A percentile compares a stretch with the other conserved stretches of the same genome.
Conservation (phyloP, 345 rosid genomes). For the Excoecaria cochinchinensis region DNA sequence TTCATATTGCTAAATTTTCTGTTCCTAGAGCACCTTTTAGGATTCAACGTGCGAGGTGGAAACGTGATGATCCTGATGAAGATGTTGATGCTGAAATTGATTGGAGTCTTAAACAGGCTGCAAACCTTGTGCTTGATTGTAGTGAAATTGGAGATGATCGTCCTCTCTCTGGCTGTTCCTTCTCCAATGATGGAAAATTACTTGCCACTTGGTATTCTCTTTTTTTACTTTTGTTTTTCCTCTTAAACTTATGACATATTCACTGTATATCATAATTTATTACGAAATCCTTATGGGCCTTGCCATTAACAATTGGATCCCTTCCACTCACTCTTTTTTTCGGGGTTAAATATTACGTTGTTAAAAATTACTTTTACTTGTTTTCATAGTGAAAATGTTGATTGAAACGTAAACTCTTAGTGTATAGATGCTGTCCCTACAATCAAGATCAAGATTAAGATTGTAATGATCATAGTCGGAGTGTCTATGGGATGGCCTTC, state of each 20-base stretch:
- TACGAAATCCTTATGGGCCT: background rate
- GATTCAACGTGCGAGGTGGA: conserved; percentile 64
- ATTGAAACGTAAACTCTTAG: background rate
- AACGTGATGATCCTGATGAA: conserved; percentile 92
- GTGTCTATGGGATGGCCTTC: conserved; percentile 87
- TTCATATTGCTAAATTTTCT: conserved; percentile 71
- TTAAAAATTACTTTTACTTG: background rate
- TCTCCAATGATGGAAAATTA: conserved; percentile 70
- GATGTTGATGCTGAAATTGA: conserved; percentile 82
- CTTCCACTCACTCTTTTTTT: background rate
- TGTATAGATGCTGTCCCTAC: background rate
- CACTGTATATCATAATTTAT: background rate
- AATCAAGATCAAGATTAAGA: conserved; percentile 5
- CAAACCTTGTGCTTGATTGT: conserved; percentile 65
- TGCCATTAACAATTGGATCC: background rate
- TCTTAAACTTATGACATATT: background rate
- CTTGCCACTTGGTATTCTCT: conserved; percentile 81
- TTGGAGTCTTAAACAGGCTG: conserved; percentile 66
- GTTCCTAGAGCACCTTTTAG: conserved; percentile 63
- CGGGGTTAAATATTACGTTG: background rate
- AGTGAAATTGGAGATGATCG: conserved; percentile 88
- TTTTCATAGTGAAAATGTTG: background rate
- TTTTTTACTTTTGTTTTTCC: background rate
- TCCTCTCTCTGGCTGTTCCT: conserved; percentile 91
- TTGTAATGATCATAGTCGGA: conserved; percentile 71